phyloP scores from a whole-genome alignment of 148 eudicot species.

The Chenopodium berlandieri region DNA sequence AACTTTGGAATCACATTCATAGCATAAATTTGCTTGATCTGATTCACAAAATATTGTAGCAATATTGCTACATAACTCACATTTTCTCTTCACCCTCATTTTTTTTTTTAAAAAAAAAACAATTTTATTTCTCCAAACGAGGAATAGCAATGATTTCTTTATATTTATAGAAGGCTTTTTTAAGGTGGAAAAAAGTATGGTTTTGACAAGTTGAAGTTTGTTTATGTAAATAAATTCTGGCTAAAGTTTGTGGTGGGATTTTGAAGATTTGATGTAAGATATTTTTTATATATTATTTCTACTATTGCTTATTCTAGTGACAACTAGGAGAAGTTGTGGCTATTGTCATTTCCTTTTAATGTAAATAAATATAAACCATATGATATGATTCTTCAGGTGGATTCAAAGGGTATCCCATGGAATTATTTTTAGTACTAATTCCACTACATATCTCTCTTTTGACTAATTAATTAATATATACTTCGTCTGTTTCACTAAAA shows the following conservation, averaged over 20 bases:
- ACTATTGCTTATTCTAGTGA: conserved; percentile 14
- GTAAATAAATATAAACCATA: conserved; percentile 20
- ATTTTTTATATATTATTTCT: not conserved
- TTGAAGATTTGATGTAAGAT: conserved; percentile 15
- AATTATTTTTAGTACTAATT: no score
- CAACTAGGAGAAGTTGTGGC: conserved; percentile 27
- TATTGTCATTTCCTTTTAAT: conserved; percentile 1
- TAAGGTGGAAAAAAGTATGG: not conserved
- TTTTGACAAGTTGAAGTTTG: conserved; percentile 10
- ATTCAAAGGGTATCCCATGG: conserved; percentile 8
- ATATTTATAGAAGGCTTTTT: not conserved
- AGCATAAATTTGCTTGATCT: conserved; percentile 28
- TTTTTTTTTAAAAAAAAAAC: not conserved
- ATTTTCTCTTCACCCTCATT: conserved; percentile 25
- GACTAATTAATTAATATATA: no score
- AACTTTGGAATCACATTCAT: conserved; percentile 28
- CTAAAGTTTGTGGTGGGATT: conserved; percentile 11
- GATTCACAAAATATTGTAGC: conserved; percentile 28
- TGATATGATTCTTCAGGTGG: conserved; percentile 34
- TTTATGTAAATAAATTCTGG: conserved; percentile 10
- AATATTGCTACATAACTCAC: conserved; percentile 28
- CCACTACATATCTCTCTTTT: no score
- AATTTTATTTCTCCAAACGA: not conserved
- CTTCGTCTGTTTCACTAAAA: no score
- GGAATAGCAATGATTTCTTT: not conserved